Conservation (phyloP, 139 green algal species). For the Yamagishiella unicocca region DNA sequence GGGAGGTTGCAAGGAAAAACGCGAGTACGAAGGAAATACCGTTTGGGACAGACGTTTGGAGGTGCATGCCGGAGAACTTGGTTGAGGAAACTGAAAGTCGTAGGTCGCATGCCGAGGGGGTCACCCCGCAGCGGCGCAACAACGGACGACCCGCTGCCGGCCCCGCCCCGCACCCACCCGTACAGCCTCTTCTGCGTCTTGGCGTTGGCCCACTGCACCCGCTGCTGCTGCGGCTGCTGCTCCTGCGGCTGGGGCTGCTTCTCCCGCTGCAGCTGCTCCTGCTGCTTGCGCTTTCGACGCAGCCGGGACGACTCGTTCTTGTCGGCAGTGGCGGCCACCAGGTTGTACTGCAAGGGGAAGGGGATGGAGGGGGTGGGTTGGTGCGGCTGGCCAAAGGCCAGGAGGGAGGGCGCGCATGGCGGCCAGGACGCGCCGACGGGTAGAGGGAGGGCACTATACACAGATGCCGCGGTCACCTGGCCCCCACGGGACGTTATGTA, state of each 20-base stretch:
- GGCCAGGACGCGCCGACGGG: too few relatives aligned
- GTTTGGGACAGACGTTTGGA: too few relatives aligned
- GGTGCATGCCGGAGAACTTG: too few relatives aligned
- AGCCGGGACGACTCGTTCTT: slow-evolving; percentile 65
- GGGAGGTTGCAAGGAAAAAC: too few relatives aligned
- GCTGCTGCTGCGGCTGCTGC: background rate
- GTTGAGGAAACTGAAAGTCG: too few relatives aligned
- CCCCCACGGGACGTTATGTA: too few relatives aligned
- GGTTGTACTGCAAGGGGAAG: slow-evolving; percentile 46
- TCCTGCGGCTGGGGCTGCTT: background rate
- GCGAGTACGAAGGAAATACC: too few relatives aligned
- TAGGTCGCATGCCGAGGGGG: too few relatives aligned
- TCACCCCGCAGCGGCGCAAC: background rate
- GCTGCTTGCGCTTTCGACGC: slow-evolving; percentile 73
- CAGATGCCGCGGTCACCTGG: too few relatives aligned
- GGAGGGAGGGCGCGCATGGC: too few relatives aligned
- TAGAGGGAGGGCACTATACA: too few relatives aligned
- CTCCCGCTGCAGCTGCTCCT: slow-evolving; percentile 45
- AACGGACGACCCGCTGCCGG: background rate
- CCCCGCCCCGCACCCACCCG: background rate
- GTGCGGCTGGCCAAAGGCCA: too few relatives aligned
- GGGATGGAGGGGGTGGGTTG: background rate
- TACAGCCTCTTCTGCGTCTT: slow-evolving; percentile 60
- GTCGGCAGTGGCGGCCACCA: slow-evolving; percentile 53
- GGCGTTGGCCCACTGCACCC: slow-evolving; percentile 68